A percentile compares a stretch with the other conserved stretches of the same genome.
Evolutionary conservation across 345 rosid genomes (phyloP).

Genomic region (Capsella bursapastoris): DNA sequence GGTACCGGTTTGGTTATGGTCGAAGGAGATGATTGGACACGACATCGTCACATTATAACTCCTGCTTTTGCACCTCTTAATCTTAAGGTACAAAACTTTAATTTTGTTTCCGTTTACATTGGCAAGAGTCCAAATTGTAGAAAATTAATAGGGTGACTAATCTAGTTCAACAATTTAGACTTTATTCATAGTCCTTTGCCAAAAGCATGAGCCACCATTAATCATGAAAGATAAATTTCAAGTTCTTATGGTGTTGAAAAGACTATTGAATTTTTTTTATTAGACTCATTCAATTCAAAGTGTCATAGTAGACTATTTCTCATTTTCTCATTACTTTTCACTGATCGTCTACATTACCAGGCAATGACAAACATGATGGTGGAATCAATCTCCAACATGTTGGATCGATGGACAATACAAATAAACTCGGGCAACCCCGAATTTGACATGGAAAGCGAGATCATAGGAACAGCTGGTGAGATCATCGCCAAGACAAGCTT

Average conservation of each 20-base stretch:
- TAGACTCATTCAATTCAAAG: constrained; percentile 39
- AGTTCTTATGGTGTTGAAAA: constrained; percentile 17
- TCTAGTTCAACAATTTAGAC: constrained; percentile 40
- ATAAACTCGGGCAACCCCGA: constrained; percentile 55
- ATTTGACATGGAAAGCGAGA: constrained; percentile 76
- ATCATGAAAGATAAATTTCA: constrained; percentile 19
- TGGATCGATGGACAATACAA: constrained; percentile 62
- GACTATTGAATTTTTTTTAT: constrained; percentile 4
- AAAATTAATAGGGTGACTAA: constrained; percentile 36
- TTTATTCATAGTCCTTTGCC: neutral
- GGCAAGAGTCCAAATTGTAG: constrained; percentile 16
- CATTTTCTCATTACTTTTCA: constrained; percentile 23
- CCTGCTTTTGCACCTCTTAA: constrained; percentile 84
- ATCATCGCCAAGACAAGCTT: constrained; percentile 89
- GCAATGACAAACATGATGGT: constrained; percentile 82
- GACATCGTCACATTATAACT: constrained; percentile 83
- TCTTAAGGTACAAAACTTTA: constrained; percentile 63
- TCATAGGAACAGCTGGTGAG: constrained; percentile 73
- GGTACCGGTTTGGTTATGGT: constrained; percentile 87
- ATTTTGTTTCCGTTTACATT: constrained; percentile 4
- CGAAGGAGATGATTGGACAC: constrained; percentile 93
- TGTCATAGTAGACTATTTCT: constrained; percentile 3
- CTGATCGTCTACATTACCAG: constrained; percentile 39
- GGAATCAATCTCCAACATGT: constrained; percentile 76
- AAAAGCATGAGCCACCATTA: constrained; percentile 35